Evolutionary conservation across 129 eudicot genomes (phyloP), one percentile per base, ranked within the genome.

Genomic region (Smallanthus sonchifolius): DNA sequence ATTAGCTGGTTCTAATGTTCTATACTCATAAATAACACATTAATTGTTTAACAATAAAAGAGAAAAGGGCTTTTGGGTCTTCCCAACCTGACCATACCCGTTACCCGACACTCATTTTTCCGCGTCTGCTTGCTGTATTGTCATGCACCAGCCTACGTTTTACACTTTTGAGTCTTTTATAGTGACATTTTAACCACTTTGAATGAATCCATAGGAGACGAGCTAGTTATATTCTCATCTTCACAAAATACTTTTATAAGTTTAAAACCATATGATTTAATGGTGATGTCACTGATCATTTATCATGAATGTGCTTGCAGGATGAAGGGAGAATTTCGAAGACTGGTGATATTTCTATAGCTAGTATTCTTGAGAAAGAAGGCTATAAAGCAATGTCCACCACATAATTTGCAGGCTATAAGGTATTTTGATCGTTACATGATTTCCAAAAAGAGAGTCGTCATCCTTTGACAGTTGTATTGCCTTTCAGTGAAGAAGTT

Each of bases 291-390:
- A 35, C 13, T 56, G 40, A 35, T 69, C 13, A 24, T 19, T 65
- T 52, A 15, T 32, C 60, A 55, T 43, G 10, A 6, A 10, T 65
- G 43, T 52, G 6, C 34, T 84, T 86, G 45, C 73, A 95, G 99
- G 97, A 91, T 52, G 78, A 86, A 51, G 99, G 97, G 40, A 91
- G 83, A 79, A 91, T 95, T 65, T 79, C 91, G 10, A 85, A 82
- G 84, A 95, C 99, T 0, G 99, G 99, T 60, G 97, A 95, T 48
- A 88, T 80, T 43, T 87, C 99, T 36, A 77, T 95, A 35, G 97
- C 97, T 20, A 75, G 73, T 62, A 67, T 78, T 77, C 85, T 95
- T 34, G 99, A 95, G 78, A 87, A 85, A 86, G 96, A 83, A 85
- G 99, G 99, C 54, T 95, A 95, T 70, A 87, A 91, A 79, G 92